Evolutionary conservation across 2,329 filamentous ascomycete genomes (phyloP).

Genomic region (Ophiostoma pallidulum): DNA sequence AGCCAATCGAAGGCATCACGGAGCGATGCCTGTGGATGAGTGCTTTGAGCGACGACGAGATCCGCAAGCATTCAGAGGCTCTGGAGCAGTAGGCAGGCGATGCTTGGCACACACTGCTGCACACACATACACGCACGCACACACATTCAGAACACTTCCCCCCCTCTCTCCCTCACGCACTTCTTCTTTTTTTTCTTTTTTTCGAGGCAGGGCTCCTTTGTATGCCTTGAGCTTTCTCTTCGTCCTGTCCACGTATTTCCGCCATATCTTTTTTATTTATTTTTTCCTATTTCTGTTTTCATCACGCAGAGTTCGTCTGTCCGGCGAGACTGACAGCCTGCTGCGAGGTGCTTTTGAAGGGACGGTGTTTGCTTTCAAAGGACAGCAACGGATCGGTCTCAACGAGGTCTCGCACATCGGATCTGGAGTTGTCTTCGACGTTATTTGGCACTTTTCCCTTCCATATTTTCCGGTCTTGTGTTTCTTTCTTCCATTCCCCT

Average conservation of each 20-base stretch:
- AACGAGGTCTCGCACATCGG: background rate
- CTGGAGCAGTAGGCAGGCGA: conserved; percentile 30
- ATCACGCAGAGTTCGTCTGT: conserved; percentile 21
- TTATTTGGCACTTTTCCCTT: background rate
- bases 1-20: conserved; percentile 65
- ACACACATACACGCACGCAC: too few relatives aligned
- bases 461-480: too few relatives aligned
- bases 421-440: conserved; percentile 12
- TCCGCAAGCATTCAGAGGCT: conserved; percentile 44
- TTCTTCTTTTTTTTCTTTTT: background rate
- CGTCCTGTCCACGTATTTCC: background rate
- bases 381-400: conserved; percentile 12
- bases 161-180: background rate
- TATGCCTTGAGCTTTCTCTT: too few relatives aligned
- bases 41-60: conserved; percentile 66
- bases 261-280: background rate
- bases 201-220: too few relatives aligned
- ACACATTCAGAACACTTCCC: background rate
- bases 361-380: background rate
- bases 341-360: too few relatives aligned
- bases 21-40: conserved; percentile 82
- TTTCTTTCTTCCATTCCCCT: background rate
- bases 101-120: background rate
- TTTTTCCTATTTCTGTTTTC: conserved; percentile 10
- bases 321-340: too few relatives aligned